Conservation (phyloP, 2,329 filamentous ascomycete genomes). For the Neonectria coccinea region DNA sequence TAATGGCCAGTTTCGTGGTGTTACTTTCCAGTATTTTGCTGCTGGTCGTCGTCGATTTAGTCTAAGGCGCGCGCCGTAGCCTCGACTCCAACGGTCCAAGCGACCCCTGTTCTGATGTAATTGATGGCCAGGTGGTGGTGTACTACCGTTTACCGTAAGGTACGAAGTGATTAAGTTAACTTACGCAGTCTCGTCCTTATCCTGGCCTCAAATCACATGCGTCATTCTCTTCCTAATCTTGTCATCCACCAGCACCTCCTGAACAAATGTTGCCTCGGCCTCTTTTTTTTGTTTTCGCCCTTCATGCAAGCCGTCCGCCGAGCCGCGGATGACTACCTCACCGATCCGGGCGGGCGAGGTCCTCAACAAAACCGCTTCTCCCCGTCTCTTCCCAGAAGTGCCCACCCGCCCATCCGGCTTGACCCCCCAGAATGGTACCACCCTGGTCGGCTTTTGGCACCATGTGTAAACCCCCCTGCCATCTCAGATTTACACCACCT, state of each 20-base stretch:
- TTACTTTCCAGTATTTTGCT: background rate
- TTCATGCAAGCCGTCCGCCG: conserved; percentile 1
- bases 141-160: background rate
- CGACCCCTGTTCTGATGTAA: conserved; percentile 3
- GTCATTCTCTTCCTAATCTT: background rate
- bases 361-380: conserved; percentile 28
- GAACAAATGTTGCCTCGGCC: background rate
- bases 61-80: conserved; percentile 1
- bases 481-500: background rate
- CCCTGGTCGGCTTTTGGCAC: conserved; percentile 18
- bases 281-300: background rate
- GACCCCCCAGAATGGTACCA: conserved; percentile 15
- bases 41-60: conserved; percentile 11
- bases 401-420: conserved; percentile 16
- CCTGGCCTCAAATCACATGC: conserved; percentile 6
- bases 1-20: conserved; percentile 19
- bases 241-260: background rate
- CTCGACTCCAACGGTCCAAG: background rate
- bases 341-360: conserved; percentile 18
- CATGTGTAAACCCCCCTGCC: background rate
- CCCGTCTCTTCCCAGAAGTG: conserved; percentile 20
- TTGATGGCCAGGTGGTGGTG: background rate
- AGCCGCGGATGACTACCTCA: conserved; percentile 17
- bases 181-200: background rate
- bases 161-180: too few species aligned